phyloP scores from a whole-genome alignment of 495 filamentous ascomycete species.

The Chlorociboria aeruginascens region DNA sequence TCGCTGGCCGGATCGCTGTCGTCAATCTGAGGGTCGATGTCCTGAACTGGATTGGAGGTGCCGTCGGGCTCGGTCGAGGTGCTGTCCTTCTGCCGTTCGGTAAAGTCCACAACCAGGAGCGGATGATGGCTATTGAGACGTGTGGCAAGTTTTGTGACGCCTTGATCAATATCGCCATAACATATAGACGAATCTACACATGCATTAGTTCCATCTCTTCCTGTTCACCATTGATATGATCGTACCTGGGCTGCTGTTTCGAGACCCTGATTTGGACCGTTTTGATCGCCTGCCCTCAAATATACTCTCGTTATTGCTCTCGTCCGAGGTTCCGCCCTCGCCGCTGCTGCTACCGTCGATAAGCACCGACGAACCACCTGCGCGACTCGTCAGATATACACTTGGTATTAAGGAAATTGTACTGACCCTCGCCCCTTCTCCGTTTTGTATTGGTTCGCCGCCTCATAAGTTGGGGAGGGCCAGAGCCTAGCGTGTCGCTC shows the following conservation, averaged over 20 bases:
- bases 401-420: background rate
- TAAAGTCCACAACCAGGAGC: conserved; percentile 1
- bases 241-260: background rate
- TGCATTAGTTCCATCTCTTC: background rate
- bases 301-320: conserved; percentile 1
- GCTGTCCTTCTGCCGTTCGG: background rate
- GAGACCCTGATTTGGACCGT: conserved; percentile 1
- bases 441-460: background rate
- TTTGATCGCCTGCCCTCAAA: background rate
- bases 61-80: background rate
- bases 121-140: no score
- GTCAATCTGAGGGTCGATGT: conserved; percentile 5
- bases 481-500: conserved; percentile 1
- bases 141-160: no score
- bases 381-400: background rate
- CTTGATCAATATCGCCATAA: background rate
- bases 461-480: conserved; percentile 1
- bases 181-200: conserved; percentile 4
- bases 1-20: background rate
- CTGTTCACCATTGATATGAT: conserved; percentile 1
- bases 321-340: background rate
- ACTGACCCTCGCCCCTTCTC: background rate
- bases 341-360: background rate
- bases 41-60: conserved; percentile 1
- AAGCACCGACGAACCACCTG: background rate